Evolutionary conservation across 1,139 yeast species (phyloP).

Genomic region (Blastobotrys proliferans): DNA sequence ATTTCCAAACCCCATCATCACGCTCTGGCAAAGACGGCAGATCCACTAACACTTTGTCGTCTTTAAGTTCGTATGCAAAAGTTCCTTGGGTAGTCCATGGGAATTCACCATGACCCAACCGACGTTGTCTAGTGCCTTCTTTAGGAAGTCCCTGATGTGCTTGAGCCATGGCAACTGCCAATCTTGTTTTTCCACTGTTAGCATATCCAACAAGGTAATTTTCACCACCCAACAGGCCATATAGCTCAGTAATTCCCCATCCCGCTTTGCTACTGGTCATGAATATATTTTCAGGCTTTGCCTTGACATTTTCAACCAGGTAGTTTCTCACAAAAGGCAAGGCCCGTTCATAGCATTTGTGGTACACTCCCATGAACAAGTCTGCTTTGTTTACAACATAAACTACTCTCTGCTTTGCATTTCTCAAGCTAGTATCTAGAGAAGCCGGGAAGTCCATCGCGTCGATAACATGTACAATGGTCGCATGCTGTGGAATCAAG

Average conservation of each 20-base stretch:
- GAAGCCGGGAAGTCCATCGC: conserved; percentile 70
- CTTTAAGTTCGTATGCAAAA: conserved; percentile 18
- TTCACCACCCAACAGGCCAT: conserved; percentile 38
- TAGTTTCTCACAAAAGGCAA: conserved; percentile 45
- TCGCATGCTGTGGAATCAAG: conserved; percentile 46
- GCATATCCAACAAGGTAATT: conserved; percentile 67
- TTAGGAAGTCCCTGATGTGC: conserved; percentile 10
- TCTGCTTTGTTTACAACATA: conserved; percentile 61
- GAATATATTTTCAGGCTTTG: conserved; percentile 45
- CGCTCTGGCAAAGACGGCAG: conserved; percentile 25
- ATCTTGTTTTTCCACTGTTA: conserved; percentile 72
- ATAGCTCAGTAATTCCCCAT: conserved; percentile 48
- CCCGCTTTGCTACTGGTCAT: conserved; percentile 47
- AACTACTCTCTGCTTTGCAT: conserved; percentile 37
- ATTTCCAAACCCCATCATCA: conserved; percentile 17
- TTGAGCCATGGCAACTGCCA: conserved; percentile 29
- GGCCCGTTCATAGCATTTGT: conserved; percentile 39
- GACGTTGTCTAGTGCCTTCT: conserved; percentile 6
- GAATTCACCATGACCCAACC: conserved; percentile 14
- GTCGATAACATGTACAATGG: conserved; percentile 57
- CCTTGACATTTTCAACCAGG: conserved; percentile 41
- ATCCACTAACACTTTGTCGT: conserved; percentile 21
- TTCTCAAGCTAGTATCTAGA: conserved; percentile 41
- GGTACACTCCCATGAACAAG: conserved; percentile 41
- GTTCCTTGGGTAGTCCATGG: conserved; percentile 27